A percentile compares a stretch with the other conserved stretches of the same genome.
These are phyloP conservation scores for Hyphopichia fennica DNA, from an alignment of 1,139 yeast species.

Conservation along the genomic window DNA sequence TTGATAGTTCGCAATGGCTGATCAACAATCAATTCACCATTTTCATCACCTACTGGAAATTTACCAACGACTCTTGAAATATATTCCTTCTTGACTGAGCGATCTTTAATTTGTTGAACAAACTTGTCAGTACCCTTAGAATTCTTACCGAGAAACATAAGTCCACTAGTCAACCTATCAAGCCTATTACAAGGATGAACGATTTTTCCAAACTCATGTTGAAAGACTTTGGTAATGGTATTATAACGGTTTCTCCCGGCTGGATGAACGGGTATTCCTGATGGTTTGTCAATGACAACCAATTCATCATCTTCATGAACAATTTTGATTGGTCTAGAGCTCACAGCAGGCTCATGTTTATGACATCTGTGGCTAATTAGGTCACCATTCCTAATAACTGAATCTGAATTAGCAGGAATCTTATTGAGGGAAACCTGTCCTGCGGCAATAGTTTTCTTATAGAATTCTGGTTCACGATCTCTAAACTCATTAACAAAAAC, in stretches of 20 bases:
- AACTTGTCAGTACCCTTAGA: slow-evolving; percentile 78
- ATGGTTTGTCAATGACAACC: slow-evolving; percentile 88
- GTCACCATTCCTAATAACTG: slow-evolving; percentile 79
- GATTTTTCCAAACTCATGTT: slow-evolving; percentile 59
- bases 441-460: slow-evolving; percentile 60
- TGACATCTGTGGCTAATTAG: slow-evolving; percentile 79
- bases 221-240: slow-evolving; percentile 79
- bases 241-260: slow-evolving; percentile 90
- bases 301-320: slow-evolving; percentile 79
- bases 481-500: slow-evolving; percentile 83
- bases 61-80: slow-evolving; percentile 85
- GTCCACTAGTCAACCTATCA: slow-evolving; percentile 89
- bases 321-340: slow-evolving; percentile 66
- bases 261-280: slow-evolving; percentile 96
- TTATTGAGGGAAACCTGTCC: slow-evolving; percentile 79
- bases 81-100: slow-evolving; percentile 79
- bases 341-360: slow-evolving; percentile 89
- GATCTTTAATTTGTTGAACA: slow-evolving; percentile 70
- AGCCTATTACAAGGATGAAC: slow-evolving; percentile 91
- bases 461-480: slow-evolving; percentile 71
- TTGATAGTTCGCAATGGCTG: slow-evolving; percentile 71
- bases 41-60: slow-evolving; percentile 54
- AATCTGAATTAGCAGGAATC: slow-evolving; percentile 60
- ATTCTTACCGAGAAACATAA: slow-evolving; percentile 88
- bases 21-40: slow-evolving; percentile 51